These are phyloP conservation scores for Tuctoria greenei DNA, from an alignment of 176 grass and related monocot genomes.

Conservation along the genomic window DNA sequence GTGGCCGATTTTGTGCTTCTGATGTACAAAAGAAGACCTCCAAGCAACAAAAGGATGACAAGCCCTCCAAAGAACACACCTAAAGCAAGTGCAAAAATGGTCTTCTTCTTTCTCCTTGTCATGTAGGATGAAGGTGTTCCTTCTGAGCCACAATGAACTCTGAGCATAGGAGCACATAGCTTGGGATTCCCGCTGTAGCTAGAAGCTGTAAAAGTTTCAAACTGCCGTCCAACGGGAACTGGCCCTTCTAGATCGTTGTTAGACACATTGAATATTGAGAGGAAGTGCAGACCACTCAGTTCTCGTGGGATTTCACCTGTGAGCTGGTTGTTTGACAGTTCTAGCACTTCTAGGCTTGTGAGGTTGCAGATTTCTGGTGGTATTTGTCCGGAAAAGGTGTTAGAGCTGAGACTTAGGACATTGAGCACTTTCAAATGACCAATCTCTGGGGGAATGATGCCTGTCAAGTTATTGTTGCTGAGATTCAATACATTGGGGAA, in stretches of 20 bases:
- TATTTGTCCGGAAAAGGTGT: conserved; percentile 64
- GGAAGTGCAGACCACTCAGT: conserved; percentile 56
- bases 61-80: conserved; percentile 65
- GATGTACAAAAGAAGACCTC: conserved; percentile 39
- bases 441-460: conserved; percentile 54
- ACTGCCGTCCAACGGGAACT: conserved; percentile 59
- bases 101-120: conserved; percentile 33
- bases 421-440: conserved; percentile 53
- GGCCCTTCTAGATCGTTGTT: conserved; percentile 63
- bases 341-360: conserved; percentile 50
- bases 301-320: conserved; percentile 52
- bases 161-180: conserved; percentile 58
- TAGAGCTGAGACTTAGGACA: conserved; percentile 50
- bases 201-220: conserved; percentile 58
- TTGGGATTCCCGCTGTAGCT: conserved; percentile 68
- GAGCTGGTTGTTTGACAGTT: conserved; percentile 60
- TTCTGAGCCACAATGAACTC: background rate
- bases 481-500: conserved; percentile 53
- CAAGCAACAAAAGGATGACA: conserved; percentile 54
- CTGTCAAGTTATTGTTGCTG: conserved; percentile 47
- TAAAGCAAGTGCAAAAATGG: conserved; percentile 46
- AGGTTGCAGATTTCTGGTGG: conserved; percentile 55
- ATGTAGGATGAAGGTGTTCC: conserved; percentile 1
- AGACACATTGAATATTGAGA: conserved; percentile 64
- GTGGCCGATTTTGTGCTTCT: conserved; percentile 38